These are phyloP conservation scores for Raddia guianensis DNA, from an alignment of 176 grass and related monocot species.

Conservation along the genomic window DNA sequence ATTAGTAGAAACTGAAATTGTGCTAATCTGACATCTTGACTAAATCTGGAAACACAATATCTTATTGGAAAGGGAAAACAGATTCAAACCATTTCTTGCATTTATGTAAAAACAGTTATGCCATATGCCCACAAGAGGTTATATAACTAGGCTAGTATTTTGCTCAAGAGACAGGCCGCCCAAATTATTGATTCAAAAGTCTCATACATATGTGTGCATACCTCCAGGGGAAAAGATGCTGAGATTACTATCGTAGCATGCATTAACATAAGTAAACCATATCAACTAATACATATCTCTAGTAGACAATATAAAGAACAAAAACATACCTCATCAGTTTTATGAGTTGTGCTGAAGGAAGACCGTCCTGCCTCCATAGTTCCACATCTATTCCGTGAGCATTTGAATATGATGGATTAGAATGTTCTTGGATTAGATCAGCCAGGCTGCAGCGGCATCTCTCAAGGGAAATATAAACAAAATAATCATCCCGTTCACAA, in stretches of 20 bases:
- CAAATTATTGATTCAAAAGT: not conserved
- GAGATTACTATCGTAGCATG: conserved; percentile 16
- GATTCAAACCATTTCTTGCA: not conserved
- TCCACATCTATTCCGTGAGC: conserved; percentile 50
- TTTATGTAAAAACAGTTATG: not conserved
- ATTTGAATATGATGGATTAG: conserved; percentile 43
- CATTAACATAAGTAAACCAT: not conserved
- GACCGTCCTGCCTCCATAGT: conserved; percentile 78
- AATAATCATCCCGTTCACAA: conserved; percentile 76
- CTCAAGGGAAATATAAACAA: conserved; percentile 96
- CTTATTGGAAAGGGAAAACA: not conserved
- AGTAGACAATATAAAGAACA: not conserved
- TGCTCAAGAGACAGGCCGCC: not conserved
- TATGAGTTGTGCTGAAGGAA: conserved; percentile 79
- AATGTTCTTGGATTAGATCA: conserved; percentile 68
- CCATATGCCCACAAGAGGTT: conserved; percentile 13
- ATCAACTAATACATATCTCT: not conserved
- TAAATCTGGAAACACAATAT: not conserved
- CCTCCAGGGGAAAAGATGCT: not conserved
- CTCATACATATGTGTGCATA: not conserved
- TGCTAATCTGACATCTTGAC: not conserved
- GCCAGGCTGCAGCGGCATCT: conserved; percentile 79
- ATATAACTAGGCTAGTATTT: conserved; percentile 2
- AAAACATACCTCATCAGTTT: conserved; percentile 84
- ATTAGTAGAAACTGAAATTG: not conserved